A percentile compares a stretch with the other conserved stretches of the same genome.
These are phyloP conservation scores for Phlebiopsis gigantea DNA, from an alignment of 768 basidiomycete genomes.

Conservation along the genomic window DNA sequence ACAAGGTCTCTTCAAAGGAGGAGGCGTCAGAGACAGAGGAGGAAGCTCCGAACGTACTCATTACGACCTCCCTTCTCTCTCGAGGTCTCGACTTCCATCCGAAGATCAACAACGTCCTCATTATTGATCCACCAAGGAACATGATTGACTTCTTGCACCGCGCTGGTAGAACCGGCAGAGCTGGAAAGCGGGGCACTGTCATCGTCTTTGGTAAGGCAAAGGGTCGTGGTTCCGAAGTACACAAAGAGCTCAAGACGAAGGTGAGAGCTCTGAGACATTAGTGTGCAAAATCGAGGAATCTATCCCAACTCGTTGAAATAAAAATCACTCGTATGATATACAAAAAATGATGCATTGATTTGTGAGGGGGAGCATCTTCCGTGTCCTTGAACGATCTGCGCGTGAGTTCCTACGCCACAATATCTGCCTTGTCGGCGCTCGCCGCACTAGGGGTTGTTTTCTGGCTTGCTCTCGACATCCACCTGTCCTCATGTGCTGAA, in stretches of 20 bases:
- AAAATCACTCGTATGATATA: no score
- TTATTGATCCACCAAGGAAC: conserved; percentile 83
- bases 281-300: no score
- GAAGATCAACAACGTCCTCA: conserved; percentile 76
- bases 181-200: conserved; percentile 64
- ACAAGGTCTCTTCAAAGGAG: not conserved
- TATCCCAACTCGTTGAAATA: no score
- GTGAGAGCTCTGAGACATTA: conserved; percentile 34
- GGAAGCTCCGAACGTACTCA: conserved; percentile 57
- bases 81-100: conserved; percentile 87
- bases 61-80: conserved; percentile 88
- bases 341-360: no score
- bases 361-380: no score
- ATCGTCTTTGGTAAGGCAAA: conserved; percentile 70
- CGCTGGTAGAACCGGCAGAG: conserved; percentile 78
- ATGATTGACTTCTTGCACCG: conserved; percentile 92
- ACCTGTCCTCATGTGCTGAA: not conserved
- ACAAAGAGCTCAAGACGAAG: conserved; percentile 46
- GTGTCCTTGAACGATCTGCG: no score
- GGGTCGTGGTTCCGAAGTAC: conserved; percentile 54
- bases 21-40: conserved; percentile 13
- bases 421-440: no score
- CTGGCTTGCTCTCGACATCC: no score
- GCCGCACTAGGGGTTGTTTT: no score
- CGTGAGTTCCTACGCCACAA: no score